Base-by-base conservation (phyloP, 805 yeast species). In the Candida pini region DNA sequence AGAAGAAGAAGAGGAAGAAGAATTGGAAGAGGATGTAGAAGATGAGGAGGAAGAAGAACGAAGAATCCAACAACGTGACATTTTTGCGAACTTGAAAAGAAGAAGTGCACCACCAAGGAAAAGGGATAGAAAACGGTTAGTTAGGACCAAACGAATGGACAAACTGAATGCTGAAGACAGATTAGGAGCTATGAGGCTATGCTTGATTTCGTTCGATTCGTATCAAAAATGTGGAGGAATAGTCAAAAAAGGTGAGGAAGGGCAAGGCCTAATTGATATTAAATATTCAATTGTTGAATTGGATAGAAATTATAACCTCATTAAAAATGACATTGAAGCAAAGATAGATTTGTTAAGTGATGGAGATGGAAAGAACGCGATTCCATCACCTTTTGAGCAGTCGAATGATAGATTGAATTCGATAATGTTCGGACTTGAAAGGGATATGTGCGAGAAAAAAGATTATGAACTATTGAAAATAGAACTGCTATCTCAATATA, bases 381-480 rank as follows among this genome's bases (percentile, higher is more conserved):
- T n/a, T n/a, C n/a, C n/a, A n/a, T n/a, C n/a, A n/a, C 48, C 51
- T 2, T 45, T 38, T 30, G 19, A 35, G 6, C 31, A 26, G 21
- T 30, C 25, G 9, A 40, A 33, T 22, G 18, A 21, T 7, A 29
- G 29, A 10, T 35, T 36, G 2, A 37, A 47, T 31, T 28, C 30
- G 20, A 31, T 26, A 2, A 28, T 49, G 7, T 24, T 38, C 25
- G 48, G 52, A 6, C 24, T 51, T 8, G 57, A 53, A 24, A 47
- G 47, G 20, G 68, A 64, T 41, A 31, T 62, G 25, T 38, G 39
- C 4, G 69, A 65, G 31, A 34, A 34, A 25, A 44, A 61, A 30
- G 68, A 63, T 35, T 54, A 40, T 31, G 62, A 58, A 29, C 22
- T 63, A 6, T 30, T 53, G 8, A 41, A 59, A 19, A 39, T 54